Conservation (phyloP, 1,139 yeast genomes). For the Dujonia santamariae region DNA sequence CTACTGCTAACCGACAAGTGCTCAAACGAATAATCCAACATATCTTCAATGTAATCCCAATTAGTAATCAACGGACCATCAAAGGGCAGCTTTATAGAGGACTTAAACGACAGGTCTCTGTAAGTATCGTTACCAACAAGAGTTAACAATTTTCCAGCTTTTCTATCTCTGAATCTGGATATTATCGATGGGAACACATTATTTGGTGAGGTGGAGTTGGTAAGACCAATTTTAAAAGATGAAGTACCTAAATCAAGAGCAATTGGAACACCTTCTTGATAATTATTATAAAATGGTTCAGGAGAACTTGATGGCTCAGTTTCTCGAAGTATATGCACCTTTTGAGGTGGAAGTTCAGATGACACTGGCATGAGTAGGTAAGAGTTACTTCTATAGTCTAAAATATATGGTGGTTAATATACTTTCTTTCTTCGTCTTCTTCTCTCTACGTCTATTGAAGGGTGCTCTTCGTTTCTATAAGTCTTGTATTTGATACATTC, state of each 20-base stretch:
- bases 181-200: constrained; percentile 67
- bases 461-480: too few relatives aligned
- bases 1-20: constrained; percentile 66
- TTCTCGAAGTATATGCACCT: constrained; percentile 50
- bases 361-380: constrained; percentile 7
- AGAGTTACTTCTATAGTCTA: too few relatives aligned
- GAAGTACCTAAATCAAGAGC: constrained; percentile 81
- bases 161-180: constrained; percentile 78
- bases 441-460: too few relatives aligned
- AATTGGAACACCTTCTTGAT: constrained; percentile 62
- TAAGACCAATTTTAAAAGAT: constrained; percentile 69
- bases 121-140: constrained; percentile 81
- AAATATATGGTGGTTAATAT: too few relatives aligned
- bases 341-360: constrained; percentile 20
- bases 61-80: constrained; percentile 86
- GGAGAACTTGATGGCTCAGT: constrained; percentile 27
- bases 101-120: constrained; percentile 64
- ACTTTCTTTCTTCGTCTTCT: too few relatives aligned
- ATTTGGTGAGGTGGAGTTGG: constrained; percentile 50
- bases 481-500: too few relatives aligned
- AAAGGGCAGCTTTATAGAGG: constrained; percentile 73
- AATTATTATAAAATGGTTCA: constrained; percentile 55
- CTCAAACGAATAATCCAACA: constrained; percentile 79
- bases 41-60: constrained; percentile 87
- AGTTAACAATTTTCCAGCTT: constrained; percentile 58